phyloP scores from a whole-genome alignment of 768 basidiomycete genomes.

The Boletus rubroflammeus region DNA sequence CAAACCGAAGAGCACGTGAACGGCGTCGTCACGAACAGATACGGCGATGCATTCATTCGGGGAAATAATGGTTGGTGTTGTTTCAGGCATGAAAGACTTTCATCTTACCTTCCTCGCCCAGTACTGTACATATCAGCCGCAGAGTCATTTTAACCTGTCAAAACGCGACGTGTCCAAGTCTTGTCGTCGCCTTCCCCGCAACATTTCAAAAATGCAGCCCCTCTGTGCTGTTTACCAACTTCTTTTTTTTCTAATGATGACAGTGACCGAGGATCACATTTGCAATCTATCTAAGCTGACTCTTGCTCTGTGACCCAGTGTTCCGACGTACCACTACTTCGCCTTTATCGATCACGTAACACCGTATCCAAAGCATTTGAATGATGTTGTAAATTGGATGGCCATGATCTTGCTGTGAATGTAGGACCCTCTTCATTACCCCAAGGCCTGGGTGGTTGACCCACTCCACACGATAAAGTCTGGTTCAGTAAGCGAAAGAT shows the following conservation, averaged over 20 bases:
- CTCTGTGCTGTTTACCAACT: not conserved
- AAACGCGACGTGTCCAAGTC: not conserved
- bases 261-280: not conserved
- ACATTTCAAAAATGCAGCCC: not conserved
- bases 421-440: not conserved
- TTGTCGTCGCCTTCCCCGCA: not conserved
- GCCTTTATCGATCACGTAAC: not conserved
- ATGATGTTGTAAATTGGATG: not conserved
- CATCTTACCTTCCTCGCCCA: constrained; percentile 23
- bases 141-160: constrained; percentile 44
- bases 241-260: not conserved
- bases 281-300: not conserved
- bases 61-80: constrained; percentile 78
- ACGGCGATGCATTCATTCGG: constrained; percentile 93
- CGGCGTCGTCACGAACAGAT: constrained; percentile 80
- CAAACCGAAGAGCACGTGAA: constrained; percentile 96
- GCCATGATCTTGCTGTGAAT: not conserved
- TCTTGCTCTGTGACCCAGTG: too few relatives aligned
- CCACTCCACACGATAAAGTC: not conserved
- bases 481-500: not conserved
- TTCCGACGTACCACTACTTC: not conserved
- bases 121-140: constrained; percentile 80
- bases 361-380: not conserved
- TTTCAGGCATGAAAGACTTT: too few relatives aligned
- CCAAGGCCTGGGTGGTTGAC: not conserved